Conservation (phyloP, 2,329 filamentous ascomycete genomes). For the Apiospora koreana region DNA sequence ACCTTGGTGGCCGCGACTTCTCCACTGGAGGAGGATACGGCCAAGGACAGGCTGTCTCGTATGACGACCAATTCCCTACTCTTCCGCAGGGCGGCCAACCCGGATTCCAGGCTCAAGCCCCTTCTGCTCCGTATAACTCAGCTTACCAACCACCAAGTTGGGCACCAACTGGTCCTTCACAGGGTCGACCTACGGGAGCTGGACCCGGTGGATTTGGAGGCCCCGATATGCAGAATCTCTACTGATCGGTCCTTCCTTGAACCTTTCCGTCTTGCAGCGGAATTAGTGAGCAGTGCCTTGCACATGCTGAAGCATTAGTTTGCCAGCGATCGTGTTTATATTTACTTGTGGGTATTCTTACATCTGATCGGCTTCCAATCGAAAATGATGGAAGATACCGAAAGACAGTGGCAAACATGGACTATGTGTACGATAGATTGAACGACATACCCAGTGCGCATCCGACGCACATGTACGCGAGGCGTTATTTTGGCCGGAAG, state of each 20-base stretch:
- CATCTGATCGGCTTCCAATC: neutral
- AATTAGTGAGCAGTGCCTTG: neutral
- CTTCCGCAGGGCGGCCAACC: constrained; percentile 24
- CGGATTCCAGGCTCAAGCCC: constrained; percentile 19
- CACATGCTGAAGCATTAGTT: neutral
- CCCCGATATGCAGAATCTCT: constrained; percentile 16
- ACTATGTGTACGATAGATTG: constrained; percentile 5
- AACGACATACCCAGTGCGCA: constrained; percentile 4
- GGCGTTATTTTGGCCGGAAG: neutral
- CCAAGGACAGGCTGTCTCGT: constrained; percentile 41
- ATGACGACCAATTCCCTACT: constrained; percentile 43
- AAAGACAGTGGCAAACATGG: neutral
- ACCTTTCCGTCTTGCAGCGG: neutral
- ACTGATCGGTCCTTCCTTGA: neutral
- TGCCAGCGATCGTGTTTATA: neutral
- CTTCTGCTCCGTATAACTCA: neutral
- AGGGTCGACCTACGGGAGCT: neutral
- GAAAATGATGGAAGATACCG: neutral
- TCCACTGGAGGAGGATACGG: constrained; percentile 44
- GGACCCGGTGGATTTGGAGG: neutral
- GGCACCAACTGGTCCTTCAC: neutral
- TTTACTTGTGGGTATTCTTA: neutral
- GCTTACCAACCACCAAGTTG: neutral
- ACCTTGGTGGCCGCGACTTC: constrained; percentile 54
- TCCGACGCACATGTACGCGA: neutral